These are phyloP conservation scores for Trichoderma arundinaceum DNA, from an alignment of 2,329 filamentous ascomycete genomes.

Conservation along the genomic window DNA sequence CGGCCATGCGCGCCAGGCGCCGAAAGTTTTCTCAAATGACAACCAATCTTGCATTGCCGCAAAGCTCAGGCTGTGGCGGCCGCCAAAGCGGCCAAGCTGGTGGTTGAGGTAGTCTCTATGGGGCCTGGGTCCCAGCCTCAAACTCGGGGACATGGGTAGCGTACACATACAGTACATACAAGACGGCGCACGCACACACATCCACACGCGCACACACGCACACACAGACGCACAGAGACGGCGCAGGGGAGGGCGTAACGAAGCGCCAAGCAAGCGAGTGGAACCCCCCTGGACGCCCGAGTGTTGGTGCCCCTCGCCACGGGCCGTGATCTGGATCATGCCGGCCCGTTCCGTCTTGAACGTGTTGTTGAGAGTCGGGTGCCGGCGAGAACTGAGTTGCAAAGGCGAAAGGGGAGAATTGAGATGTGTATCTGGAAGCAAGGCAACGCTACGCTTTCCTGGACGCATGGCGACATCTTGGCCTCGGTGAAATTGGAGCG, in stretches of 20 bases:
- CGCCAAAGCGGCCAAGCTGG: conserved; percentile 19
- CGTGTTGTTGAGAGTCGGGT: conserved; percentile 17
- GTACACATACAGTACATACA: conserved; percentile 7
- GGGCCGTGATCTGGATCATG: conserved; percentile 32
- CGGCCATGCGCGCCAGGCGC: conserved; percentile 23
- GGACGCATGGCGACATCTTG: neutral
- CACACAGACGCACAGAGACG: conserved; percentile 12
- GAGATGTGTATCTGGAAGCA: neutral
- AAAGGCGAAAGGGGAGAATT: neutral
- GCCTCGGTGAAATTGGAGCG: neutral
- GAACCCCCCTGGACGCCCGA: conserved; percentile 29
- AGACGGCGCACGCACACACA: neutral
- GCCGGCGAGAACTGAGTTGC: neutral
- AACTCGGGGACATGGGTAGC: conserved; percentile 2
- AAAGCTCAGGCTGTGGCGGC: conserved; percentile 10
- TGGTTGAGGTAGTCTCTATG: conserved; percentile 14
- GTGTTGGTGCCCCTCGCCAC: conserved; percentile 31
- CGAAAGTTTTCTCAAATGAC: conserved; percentile 19
- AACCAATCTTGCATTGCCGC: conserved; percentile 19
- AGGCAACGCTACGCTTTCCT: neutral
- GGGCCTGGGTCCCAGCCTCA: conserved; percentile 8
- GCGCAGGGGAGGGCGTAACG: conserved; percentile 15
- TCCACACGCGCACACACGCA: conserved; percentile 1
- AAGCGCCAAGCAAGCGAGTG: conserved; percentile 31
- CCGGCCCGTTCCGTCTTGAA: conserved; percentile 32